Conservation (phyloP, 805 yeast genomes). For the Sungouiella blattae region DNA sequence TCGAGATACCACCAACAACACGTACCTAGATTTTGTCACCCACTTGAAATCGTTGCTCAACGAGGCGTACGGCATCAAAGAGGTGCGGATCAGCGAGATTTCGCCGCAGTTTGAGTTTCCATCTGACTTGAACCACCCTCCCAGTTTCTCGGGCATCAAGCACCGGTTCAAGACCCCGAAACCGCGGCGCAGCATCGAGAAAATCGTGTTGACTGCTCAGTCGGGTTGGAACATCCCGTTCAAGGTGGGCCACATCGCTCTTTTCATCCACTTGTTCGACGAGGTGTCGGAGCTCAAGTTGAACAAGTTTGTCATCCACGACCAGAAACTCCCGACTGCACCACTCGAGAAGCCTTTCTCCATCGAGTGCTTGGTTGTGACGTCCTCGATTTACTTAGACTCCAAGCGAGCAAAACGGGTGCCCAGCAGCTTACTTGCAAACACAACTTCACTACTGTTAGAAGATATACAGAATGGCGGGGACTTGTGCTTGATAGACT, state of each 20-base stretch:
- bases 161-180: constrained; percentile 14
- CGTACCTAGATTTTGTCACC: constrained; percentile 24
- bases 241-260: constrained; percentile 40
- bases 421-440: constrained; percentile 35
- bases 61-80: constrained; percentile 44
- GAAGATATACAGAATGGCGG: constrained; percentile 36
- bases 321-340: constrained; percentile 19
- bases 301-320: constrained; percentile 48
- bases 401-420: constrained; percentile 13
- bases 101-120: constrained; percentile 48
- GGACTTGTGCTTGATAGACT: constrained; percentile 50
- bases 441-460: constrained; percentile 37
- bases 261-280: constrained; percentile 40
- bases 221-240: constrained; percentile 53
- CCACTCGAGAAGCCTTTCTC: constrained; percentile 2
- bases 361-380: constrained; percentile 10
- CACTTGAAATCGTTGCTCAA: constrained; percentile 33
- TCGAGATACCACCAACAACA: constrained; percentile 12
- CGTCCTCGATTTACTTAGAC: constrained; percentile 13
- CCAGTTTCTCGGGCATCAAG: constrained; percentile 4
- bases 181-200: constrained; percentile 23
- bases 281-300: constrained; percentile 40
- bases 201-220: constrained; percentile 40
- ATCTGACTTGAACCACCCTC: constrained; percentile 12
- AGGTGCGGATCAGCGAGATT: constrained; percentile 41